Evolutionary conservation across 2,329 filamentous ascomycete genomes (phyloP).

Genomic region (Apiospora aurea): DNA sequence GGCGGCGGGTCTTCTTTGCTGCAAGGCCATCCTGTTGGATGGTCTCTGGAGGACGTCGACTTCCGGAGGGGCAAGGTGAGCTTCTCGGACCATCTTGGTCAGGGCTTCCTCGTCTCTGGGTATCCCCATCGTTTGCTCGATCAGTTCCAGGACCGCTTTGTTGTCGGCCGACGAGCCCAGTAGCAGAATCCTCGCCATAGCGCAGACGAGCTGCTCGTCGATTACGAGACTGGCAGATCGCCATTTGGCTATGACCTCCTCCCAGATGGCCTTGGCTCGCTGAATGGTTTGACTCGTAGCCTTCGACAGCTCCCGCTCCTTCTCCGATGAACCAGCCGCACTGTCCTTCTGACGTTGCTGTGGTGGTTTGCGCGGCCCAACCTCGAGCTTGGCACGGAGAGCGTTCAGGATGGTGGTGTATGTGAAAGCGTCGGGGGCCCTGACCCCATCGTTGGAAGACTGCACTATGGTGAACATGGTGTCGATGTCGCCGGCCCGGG

Average conservation of each 20-base stretch:
- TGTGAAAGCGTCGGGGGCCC: slow-evolving; percentile 73
- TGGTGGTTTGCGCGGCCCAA: neutral
- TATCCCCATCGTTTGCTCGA: slow-evolving; percentile 85
- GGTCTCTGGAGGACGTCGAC: neutral
- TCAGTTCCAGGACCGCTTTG: slow-evolving; percentile 74
- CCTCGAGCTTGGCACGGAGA: slow-evolving; percentile 60
- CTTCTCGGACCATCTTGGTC: slow-evolving; percentile 3
- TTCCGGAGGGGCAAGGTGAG: neutral
- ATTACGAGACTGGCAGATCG: slow-evolving; percentile 71
- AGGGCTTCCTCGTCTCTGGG: slow-evolving; percentile 56
- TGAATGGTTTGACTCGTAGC: slow-evolving; percentile 58
- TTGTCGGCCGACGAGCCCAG: slow-evolving; percentile 69
- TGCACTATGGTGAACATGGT: slow-evolving; percentile 78
- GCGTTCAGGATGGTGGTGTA: slow-evolving; percentile 86
- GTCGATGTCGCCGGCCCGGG: slow-evolving; percentile 77
- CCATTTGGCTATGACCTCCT: slow-evolving; percentile 81
- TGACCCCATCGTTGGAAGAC: slow-evolving; percentile 70
- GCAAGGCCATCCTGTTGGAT: neutral
- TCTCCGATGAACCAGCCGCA: slow-evolving; percentile 36
- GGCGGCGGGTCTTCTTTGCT: neutral
- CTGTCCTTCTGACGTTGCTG: slow-evolving; percentile 34
- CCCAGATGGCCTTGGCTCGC: slow-evolving; percentile 80
- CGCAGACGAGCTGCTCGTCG: slow-evolving; percentile 79
- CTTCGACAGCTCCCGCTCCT: slow-evolving; percentile 37
- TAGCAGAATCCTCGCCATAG: slow-evolving; percentile 82